Evolutionary conservation across 441 rosid genomes (phyloP).

Genomic region (Cnidoscolus chayamansa): DNA sequence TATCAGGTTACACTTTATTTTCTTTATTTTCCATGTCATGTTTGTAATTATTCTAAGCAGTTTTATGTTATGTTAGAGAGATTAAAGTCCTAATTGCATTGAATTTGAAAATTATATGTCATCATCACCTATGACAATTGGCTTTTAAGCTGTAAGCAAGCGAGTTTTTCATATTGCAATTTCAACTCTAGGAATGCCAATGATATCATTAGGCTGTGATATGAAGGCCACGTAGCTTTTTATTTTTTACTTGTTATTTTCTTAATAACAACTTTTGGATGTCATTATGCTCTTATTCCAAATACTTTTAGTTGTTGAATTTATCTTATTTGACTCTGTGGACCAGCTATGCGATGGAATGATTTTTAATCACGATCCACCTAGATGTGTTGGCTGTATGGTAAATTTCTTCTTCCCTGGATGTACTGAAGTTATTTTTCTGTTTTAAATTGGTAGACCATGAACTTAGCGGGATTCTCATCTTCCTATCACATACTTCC

Average conservation of each 20-base stretch:
- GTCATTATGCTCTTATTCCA: conserved; percentile 7
- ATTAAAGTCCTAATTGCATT: not conserved
- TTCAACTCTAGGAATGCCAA: not conserved
- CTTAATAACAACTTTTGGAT: not conserved
- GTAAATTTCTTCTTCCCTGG: conserved; percentile 39
- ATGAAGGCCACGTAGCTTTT: not conserved
- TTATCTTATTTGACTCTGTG: conserved; percentile 28
- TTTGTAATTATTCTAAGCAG: conserved; percentile 7
- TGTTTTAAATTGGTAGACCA: not conserved
- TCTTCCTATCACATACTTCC: not conserved
- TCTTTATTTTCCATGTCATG: conserved; percentile 27
- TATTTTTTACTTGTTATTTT: not conserved
- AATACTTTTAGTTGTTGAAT: conserved; percentile 24
- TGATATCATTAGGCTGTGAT: not conserved
- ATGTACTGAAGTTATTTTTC: not conserved
- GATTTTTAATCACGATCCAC: conserved; percentile 87
- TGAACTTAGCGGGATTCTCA: not conserved
- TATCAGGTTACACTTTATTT: conserved; percentile 71
- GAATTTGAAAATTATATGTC: not conserved
- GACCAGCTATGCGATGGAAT: conserved; percentile 82
- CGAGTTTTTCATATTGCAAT: conserved; percentile 10
- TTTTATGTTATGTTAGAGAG: not conserved
- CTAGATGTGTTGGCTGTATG: conserved; percentile 70
- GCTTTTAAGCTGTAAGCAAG: conserved; percentile 6
- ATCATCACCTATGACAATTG: not conserved